Percentiles rank a stretch among this genome's conserved stretches.
These are phyloP conservation scores for Coix lacrymajobi DNA, from an alignment of 176 grass and related monocot species.

Conservation along the genomic window DNA sequence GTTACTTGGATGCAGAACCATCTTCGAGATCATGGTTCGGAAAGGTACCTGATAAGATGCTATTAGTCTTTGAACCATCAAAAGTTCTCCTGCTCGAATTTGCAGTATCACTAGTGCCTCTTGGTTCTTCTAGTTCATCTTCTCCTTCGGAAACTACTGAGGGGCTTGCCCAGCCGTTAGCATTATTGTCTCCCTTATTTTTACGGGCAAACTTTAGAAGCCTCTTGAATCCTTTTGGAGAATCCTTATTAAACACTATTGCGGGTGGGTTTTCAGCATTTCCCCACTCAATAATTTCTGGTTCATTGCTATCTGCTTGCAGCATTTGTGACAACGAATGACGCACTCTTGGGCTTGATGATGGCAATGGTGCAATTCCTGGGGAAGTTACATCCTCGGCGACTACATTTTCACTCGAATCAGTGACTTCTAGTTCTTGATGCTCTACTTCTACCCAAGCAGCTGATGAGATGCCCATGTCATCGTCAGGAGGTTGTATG, in stretches of 20 bases:
- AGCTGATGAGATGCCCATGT: conserved; percentile 89
- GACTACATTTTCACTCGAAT: conserved; percentile 43
- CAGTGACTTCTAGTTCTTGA: conserved; percentile 65
- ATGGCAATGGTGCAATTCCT: conserved; percentile 44
- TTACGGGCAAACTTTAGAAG: conserved; percentile 97
- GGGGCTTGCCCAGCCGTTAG: conserved; percentile 65
- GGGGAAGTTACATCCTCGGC: conserved; percentile 37
- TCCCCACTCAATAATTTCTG: conserved; percentile 97
- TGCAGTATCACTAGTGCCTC: conserved; percentile 49
- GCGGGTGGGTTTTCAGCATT: conserved; percentile 98
- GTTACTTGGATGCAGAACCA: not conserved
- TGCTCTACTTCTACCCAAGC: conserved; percentile 94
- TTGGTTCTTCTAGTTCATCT: conserved; percentile 82
- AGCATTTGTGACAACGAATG: conserved; percentile 99
- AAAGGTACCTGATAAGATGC: conserved; percentile 72
- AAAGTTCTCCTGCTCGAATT: conserved; percentile 61
- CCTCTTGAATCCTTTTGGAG: conserved; percentile 98
- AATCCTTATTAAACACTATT: conserved; percentile 94
- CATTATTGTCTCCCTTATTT: conserved; percentile 76
- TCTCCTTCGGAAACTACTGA: conserved; percentile 93
- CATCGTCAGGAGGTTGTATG: conserved; percentile 60
- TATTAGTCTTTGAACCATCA: conserved; percentile 52
- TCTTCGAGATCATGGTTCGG: not conserved
- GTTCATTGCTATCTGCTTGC: conserved; percentile 93
- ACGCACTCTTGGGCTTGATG: conserved; percentile 79